Base-by-base conservation (phyloP, 2,329 filamentous ascomycete species). In the Penicillium brevicompactum region DNA sequence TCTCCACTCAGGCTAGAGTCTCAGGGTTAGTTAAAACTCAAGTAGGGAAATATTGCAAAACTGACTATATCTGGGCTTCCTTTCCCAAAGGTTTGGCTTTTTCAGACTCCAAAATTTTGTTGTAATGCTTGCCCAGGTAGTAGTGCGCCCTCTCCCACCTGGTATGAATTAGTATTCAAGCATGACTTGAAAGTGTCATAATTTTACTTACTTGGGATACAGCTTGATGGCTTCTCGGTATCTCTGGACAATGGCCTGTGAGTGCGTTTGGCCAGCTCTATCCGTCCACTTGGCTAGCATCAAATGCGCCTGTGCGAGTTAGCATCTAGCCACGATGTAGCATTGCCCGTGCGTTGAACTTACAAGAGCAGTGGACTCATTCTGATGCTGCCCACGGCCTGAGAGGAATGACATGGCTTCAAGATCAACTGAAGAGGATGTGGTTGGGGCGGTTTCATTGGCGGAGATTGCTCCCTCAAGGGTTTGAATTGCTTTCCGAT, bases 91-190 rank as follows among this genome's bases (percentile, higher is more conserved):
- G 87, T 49, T 96, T 84, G 2, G 83, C 79, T 72, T 91, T 92
- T 71, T 97, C 92, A 0, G 91, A 90, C 66, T 97, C 93, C 3
- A 97, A 79, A 4, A 97, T 84, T 73, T 97, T 99, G 72, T 96
- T 95, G 81, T 99, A 99, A 74, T 97, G 92, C 45, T 93, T 91
- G 5, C 94, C 94, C 9, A 99, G 83, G 71, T 97, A 96, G 72
- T 97, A 99, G 70, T 97, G 93, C 0, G 91, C 92, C 74, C 97
- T 97, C 70, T 99, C 94, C 92, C 93, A 99, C 49, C 85, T 85
- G 49, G 34, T 37, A 41, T 5, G 40, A n/a, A 37, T 51, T 52
- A 44, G 53, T 32, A 16, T 8, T 7, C 16, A 41, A 9, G 8
- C 16, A 16, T 27, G 34, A 22, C 11, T 22, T 11, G 27, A 38